A percentile compares a stretch with the other conserved stretches of the same genome.
These are phyloP conservation scores for Thermothelomyces thermophilus DNA, from an alignment of 2,329 filamentous ascomycete genomes.

Conservation along the genomic window DNA sequence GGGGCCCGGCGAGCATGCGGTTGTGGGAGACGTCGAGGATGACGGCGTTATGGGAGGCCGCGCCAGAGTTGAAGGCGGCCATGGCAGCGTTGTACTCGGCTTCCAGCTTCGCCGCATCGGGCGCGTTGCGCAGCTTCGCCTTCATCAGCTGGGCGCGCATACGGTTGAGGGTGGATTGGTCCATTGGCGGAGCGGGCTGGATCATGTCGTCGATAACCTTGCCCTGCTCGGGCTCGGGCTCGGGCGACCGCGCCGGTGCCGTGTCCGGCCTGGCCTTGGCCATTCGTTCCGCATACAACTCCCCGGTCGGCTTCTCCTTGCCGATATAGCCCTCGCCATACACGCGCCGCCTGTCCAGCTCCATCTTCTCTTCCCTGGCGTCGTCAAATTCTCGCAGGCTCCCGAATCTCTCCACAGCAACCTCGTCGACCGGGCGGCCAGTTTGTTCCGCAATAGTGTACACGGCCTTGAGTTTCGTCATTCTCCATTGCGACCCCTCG, in stretches of 20 bases:
- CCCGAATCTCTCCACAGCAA: conserved; percentile 78
- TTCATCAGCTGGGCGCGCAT: conserved; percentile 95
- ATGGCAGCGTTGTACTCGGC: conserved; percentile 74
- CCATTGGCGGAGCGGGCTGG: conserved; percentile 48
- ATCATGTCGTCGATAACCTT: conserved; percentile 49
- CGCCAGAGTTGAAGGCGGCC: conserved; percentile 44
- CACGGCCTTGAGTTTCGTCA: conserved; percentile 86
- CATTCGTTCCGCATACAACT: conserved; percentile 74
- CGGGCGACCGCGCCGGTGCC: conserved; percentile 22
- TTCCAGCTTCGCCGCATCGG: conserved; percentile 71
- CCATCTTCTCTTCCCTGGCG: conserved; percentile 85
- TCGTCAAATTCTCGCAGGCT: conserved; percentile 81
- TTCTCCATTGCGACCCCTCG: conserved; percentile 84
- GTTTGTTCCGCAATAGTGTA: conserved; percentile 73
- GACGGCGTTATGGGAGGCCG: conserved; percentile 53
- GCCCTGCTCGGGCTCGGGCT: conserved; percentile 45
- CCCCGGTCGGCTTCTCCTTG: conserved; percentile 81
- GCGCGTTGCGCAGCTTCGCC: conserved; percentile 73
- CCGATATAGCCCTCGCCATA: conserved; percentile 82
- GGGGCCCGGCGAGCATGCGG: conserved; percentile 70
- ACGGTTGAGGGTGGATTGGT: conserved; percentile 77
- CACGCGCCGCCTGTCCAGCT: conserved; percentile 72
- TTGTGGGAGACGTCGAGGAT: conserved; percentile 85
- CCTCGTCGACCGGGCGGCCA: conserved; percentile 66
- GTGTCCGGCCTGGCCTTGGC: conserved; percentile 40